Evolutionary conservation across 2,329 filamentous ascomycete species (phyloP), one percentile per base, ranked within the genome.

Genomic region (Sarocladiaceae sp.): DNA sequence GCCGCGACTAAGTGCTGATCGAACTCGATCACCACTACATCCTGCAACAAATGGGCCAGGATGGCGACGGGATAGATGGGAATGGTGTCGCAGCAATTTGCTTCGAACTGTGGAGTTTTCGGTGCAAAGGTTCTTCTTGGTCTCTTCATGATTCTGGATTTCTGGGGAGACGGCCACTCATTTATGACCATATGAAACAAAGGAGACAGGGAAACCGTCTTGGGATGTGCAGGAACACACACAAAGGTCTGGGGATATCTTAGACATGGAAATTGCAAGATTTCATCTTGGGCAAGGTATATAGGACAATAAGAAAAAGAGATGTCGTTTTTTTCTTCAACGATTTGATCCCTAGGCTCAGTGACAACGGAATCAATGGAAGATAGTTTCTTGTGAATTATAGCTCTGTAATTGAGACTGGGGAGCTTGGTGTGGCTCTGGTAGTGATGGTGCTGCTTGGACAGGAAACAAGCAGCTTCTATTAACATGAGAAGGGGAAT

Each of bases 1-100:
- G 54, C 55, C 60, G 56, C 51, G 44, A 48, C 10, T 29, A 48
- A 33, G 10, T 4, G 10, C 3, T 15, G 15, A 6, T 31, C 26
- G 15, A 26, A 6, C 22, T 20, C 15, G n/a, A 48, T 22, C 28
- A 11, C 20, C 22, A 4, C 26, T 11, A 26, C 22, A 23, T 11
- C 5, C 29, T 22, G 10, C 17, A 25, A 20, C 29, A n/a, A 28
- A 5, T 46, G 40, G 23, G 17, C 4, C 40, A 28, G 4, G 17
- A 11, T 20, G 37, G 4, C 3, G 33, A 10, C 22, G n/a, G 11
- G 17, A 17, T 8, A 20, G 11, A 20, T 4, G 44, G 44, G 23
- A 4, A 3, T 20, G n/a, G 40, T 17, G 17, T 22, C n/a, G 40
- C 40, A 44, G 23, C 22, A 44, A n/a, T 25, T 10, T 31, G 44